Base-by-base conservation (phyloP, 352 stramenopile species). In the Phytophthora meadii region DNA sequence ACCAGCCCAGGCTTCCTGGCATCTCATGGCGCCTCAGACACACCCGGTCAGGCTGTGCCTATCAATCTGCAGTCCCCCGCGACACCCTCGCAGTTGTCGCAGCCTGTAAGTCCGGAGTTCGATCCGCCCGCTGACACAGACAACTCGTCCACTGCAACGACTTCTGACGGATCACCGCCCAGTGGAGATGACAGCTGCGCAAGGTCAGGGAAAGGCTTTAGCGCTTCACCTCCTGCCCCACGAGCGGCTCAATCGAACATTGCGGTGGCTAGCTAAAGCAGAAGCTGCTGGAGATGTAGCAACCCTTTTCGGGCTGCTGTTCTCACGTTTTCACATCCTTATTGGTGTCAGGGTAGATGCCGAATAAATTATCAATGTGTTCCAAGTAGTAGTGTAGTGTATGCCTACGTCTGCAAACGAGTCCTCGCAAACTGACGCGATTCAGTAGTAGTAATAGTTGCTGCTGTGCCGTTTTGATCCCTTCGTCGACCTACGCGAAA, bases 1-100 rank as follows among this genome's bases (percentile, higher is more conserved):
- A 75, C 84, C 61, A 93, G 82, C 46, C 84, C 84, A 5, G 82
- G 84, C n/a, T 85, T 90, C 51, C 32, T 84, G 24, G 57, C 72
- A 24, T 57, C 72, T 12, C 78, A 85, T 39, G 77, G 75, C 8
- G 65, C 68, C 11, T 90, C 81, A 22, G 83, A 92, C 37, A 92
- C 84, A 5, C 84, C 84, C 9, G 84, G 84, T 1, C 84, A 92
- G 66, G 61, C 80, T 27, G 76, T 85, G 68, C 51, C 65, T 5
- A 58, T 76, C 41, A 88, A 78, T 45, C 57, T 90, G 45, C 65
- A 84, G 46, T 92, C 83, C 5, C 81, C 83, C 11, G 81, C 68
- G n/a, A 80, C 76, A 24, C 79, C 79, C 2, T 65, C 76, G 36
- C 47, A 75, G 2, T 28, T 81, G 15, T 70, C 64, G 45, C 77